Evolutionary conservation across 495 filamentous ascomycete species (phyloP), one percentile per base, ranked within the genome.

Genomic region (Aspergillus cristatus): DNA sequence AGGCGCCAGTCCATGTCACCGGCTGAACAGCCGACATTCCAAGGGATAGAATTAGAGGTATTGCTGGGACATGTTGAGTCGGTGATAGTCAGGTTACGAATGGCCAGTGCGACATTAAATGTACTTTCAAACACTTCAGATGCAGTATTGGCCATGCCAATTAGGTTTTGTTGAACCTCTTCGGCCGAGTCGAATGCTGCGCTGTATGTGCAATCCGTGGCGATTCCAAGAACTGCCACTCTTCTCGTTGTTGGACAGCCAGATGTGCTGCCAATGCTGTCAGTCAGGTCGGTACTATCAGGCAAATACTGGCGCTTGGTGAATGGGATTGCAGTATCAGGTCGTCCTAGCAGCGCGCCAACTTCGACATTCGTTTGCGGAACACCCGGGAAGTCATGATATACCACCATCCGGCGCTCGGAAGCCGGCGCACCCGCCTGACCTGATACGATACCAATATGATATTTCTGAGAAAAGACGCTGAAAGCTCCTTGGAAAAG

Each of bases 51-150:
- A 1, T 62, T 43, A 2, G 79, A 68, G 6, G 76, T 53, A 6
- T 72, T 70, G 1, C 67, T 66, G 1, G 86, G 86, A 56, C 89
- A 94, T 15, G 53, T 55, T 7, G 65, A 49, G 18, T 82, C 72
- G 35, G 65, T 78, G 38, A 94, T 76, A 8, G 84, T 81, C 36
- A 96, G 54, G 51, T 93, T 88, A 41, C 78, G 74, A 32, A 96
- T 72, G 20, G 79, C 84, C 6, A 96, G 71, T 0, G 85, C 81
- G 55, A 96, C 86, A 50, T 93, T 93, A 67, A 96, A 94, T 12
- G 77, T 82, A 45, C 62, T 72, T 59, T 96, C 89, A 42, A 83
- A 94, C 0, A 93, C 59, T 31, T 74, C 69, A 2, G 88, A 94
- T 6, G 89, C 89, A 3, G 75, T 63, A 59, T 91, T 91, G 46